These are phyloP conservation scores for Juglanconis sp. DNA, from an alignment of 2,329 filamentous ascomycete genomes.

Conservation along the genomic window DNA sequence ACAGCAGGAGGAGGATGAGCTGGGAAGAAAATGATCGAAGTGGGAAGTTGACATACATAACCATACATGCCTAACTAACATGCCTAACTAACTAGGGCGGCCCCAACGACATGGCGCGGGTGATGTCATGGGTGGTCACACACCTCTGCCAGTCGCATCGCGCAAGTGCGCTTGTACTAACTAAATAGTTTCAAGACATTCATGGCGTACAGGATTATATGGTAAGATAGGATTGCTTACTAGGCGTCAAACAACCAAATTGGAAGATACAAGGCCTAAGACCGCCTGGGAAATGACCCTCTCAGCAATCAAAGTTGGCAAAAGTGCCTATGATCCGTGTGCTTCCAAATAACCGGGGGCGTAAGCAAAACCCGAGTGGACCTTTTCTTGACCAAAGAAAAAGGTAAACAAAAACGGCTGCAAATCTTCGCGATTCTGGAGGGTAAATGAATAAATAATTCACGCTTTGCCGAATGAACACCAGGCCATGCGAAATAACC, in stretches of 20 bases:
- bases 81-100: too few relatives aligned
- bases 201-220: not conserved
- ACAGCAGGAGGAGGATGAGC: not conserved
- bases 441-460: not conserved
- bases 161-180: not conserved
- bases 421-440: not conserved
- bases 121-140: not conserved
- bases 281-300: too few relatives aligned
- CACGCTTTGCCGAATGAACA: not conserved
- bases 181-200: not conserved
- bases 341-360: not conserved
- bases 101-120: not conserved
- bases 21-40: not conserved
- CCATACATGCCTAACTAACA: not conserved
- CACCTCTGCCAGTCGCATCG: too few relatives aligned
- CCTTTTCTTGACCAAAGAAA: not conserved
- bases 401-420: not conserved
- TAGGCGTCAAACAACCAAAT: not conserved
- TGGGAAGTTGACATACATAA: not conserved
- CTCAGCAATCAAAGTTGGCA: not conserved
- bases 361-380: not conserved
- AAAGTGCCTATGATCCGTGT: not conserved
- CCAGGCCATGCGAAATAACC: conserved; percentile 3
- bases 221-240: not conserved
- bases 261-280: not conserved